phyloP scores from a whole-genome alignment of 2,329 filamentous ascomycete genomes.

The Monilinia vaccinii-corymbosi region DNA sequence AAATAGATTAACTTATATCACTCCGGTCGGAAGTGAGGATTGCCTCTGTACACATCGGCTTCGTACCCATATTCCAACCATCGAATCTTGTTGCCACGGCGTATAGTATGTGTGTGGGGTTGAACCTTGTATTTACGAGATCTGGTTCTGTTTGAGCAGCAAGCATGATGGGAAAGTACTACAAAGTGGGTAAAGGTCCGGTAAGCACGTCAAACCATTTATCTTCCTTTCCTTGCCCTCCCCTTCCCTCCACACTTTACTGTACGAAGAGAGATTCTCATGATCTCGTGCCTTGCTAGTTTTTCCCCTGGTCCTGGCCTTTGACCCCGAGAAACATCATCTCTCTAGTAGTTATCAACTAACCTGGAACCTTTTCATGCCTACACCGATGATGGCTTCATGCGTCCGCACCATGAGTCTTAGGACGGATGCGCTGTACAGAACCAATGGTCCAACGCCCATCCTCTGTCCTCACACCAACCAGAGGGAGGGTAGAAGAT shows the following conservation, averaged over 20 bases:
- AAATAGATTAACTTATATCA: background rate
- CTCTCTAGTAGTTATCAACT: background rate
- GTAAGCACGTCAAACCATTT: background rate
- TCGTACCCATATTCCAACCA: background rate
- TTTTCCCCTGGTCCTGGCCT: background rate
- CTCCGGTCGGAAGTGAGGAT: background rate
- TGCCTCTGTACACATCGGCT: background rate
- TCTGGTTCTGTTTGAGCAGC: background rate
- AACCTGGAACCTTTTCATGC: background rate
- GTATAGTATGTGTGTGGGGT: background rate
- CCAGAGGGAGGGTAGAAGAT: background rate
- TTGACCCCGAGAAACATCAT: background rate
- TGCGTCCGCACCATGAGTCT: background rate
- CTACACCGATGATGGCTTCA: background rate
- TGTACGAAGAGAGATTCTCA: background rate
- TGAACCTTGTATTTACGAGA: conserved; percentile 2
- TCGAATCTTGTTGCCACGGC: background rate
- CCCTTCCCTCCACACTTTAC: background rate
- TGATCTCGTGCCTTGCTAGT: conserved; percentile 9
- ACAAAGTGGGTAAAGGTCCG: background rate
- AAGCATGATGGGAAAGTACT: background rate
- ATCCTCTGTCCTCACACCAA: background rate
- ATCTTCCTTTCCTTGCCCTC: background rate
- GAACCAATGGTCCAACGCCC: background rate
- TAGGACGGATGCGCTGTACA: conserved; percentile 4